These are phyloP conservation scores for Linnemannia zychae DNA, from an alignment of 192 early-diverging fungal species.

Conservation along the genomic window DNA sequence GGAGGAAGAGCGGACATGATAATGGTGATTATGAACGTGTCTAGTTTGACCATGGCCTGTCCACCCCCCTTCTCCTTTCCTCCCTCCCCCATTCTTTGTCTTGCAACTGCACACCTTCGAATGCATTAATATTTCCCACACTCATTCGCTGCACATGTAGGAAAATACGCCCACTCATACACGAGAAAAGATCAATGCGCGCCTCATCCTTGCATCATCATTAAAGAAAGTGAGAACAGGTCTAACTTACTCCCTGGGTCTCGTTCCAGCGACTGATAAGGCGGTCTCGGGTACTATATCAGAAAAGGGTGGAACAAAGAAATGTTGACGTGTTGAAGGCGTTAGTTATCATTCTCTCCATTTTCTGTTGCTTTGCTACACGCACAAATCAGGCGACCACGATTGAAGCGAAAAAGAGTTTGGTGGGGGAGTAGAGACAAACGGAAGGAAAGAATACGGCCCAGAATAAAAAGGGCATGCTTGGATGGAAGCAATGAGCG, in stretches of 20 bases:
- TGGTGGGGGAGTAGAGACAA: background rate
- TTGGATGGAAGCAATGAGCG: too few species aligned
- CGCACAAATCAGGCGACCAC: background rate
- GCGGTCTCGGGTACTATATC: conserved; percentile 85
- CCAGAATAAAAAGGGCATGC: background rate
- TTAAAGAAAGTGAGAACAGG: background rate
- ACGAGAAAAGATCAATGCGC: background rate
- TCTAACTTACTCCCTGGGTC: conserved; percentile 81
- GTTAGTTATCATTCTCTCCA: background rate
- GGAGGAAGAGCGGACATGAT: background rate
- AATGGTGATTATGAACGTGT: background rate
- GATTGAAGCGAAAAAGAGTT: background rate
- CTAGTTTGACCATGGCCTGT: background rate
- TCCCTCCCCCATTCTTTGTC: background rate
- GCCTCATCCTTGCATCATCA: background rate
- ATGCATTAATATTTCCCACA: conserved; percentile 1
- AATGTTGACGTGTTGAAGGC: too few species aligned
- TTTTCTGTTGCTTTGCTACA: background rate
- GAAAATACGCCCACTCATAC: background rate
- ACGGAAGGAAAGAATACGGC: background rate
- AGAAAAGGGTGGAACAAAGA: background rate
- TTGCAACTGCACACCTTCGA: too few species aligned
- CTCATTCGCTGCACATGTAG: background rate
- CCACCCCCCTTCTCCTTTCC: background rate
- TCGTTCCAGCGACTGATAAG: conserved; percentile 95